Base-by-base conservation (phyloP, 805 yeast genomes). In the Komagataella pseudopastoris region DNA sequence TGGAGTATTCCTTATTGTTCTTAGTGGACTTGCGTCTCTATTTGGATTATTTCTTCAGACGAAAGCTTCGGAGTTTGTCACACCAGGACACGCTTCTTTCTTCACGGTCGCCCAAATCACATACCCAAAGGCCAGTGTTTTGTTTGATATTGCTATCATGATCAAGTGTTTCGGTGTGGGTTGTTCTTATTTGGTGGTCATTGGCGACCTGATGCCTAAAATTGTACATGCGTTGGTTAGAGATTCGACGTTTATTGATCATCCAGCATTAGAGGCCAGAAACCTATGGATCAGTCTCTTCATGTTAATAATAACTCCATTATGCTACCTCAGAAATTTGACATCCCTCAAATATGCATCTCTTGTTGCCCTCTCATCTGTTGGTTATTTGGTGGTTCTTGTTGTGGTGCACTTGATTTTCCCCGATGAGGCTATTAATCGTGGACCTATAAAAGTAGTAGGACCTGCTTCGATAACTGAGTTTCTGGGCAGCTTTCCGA, bases 261-360 rank as follows among this genome's bases (percentile, higher is more conserved):
- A 64, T 53, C 55, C 51, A 0, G 52, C 59, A 17, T 51, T 75
- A 4, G 46, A 66, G 36, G 63, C 70, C 51, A 69, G 88, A 53
- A 70, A 74, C 22, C 72, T 83, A 53, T 83, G 88, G 83, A 83
- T 83, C 49, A 65, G 85, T 2, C 55, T 75, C 1, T 74, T 83
- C 23, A 76, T 83, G 81, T 52, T 74, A 23, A 71, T 81, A 16
- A 66, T 72, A 6, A 67, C 68, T 3, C 89, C 89, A 0, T 69
- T 91, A 50, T 83, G 93, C 10, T 88, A 82, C 63, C 71, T 85
- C 59, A 77, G 82, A 59, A 80, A 79, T 59, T 72, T 90, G 54
- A 95, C 87, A 62, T 86, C 96, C 7, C 75, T 90, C 60, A 84
- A 86, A 60, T 85, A 87, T 59, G 88, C 96, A 1, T 87, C 96